Percentiles rank a stretch among this genome's conserved stretches.
Conservation (phyloP, 768 basidiomycete species). For the Cystofilobasidium macerans region DNA sequence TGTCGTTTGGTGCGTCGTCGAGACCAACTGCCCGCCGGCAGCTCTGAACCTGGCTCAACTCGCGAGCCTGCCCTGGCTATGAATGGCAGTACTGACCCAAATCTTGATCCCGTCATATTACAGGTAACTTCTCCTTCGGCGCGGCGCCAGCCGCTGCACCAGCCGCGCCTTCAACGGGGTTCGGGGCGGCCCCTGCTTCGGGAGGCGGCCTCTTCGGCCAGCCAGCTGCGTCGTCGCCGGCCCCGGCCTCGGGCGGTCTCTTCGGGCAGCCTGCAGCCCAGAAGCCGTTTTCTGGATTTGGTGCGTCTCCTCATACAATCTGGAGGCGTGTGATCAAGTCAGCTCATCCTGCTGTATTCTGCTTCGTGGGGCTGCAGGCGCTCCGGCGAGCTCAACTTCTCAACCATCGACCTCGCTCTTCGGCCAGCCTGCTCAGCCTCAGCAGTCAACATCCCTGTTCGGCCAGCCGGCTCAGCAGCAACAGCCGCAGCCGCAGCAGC, state of each 20-base stretch:
- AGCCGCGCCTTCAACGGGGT: not conserved
- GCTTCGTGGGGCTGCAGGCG: not conserved
- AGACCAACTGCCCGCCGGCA: too few species aligned
- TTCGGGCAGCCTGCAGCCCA: conserved; percentile 13
- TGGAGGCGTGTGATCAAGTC: too few species aligned
- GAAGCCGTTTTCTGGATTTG: conserved; percentile 3
- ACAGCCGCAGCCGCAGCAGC: not conserved
- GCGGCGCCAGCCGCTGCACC: not conserved
- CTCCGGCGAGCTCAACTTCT: conserved; percentile 5
- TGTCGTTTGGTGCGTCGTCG: not conserved
- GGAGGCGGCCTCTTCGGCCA: conserved; percentile 13
- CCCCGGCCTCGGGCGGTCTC: conserved; percentile 2
- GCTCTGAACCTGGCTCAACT: not conserved
- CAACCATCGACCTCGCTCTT: conserved; percentile 19
- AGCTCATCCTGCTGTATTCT: not conserved
- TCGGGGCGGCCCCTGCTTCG: not conserved
- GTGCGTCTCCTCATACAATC: not conserved
- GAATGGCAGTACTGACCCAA: too few species aligned
- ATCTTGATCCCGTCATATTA: not conserved
- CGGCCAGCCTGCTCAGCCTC: conserved; percentile 1
- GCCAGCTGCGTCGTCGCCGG: conserved; percentile 5
- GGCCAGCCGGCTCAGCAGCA: conserved; percentile 20
- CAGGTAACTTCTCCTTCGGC: conserved; percentile 6
- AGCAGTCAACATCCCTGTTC: conserved; percentile 21
- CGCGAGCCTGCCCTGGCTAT: too few species aligned